Conservation (phyloP, 2,329 filamentous ascomycete species). For the Huntiella decipiens region DNA sequence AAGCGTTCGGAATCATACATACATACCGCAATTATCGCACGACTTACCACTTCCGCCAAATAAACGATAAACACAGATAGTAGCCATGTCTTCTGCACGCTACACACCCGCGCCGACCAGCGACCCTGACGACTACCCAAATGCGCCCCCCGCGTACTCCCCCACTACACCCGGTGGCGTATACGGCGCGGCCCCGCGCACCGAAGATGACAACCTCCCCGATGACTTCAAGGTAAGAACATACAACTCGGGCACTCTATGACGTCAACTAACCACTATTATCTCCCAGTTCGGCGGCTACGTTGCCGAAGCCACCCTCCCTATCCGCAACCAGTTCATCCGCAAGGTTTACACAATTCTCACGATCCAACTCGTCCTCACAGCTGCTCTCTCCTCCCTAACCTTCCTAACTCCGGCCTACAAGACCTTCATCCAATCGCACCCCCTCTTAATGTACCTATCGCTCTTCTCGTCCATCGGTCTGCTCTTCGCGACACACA, state of each 20-base stretch:
- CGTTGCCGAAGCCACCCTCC: conserved; percentile 81
- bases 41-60: too few relatives aligned
- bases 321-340: conserved; percentile 92
- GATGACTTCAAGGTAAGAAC: conserved; percentile 78
- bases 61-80: not conserved
- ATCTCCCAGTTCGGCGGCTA: conserved; percentile 60
- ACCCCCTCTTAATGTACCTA: conserved; percentile 42
- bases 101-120: conserved; percentile 70
- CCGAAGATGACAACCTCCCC: conserved; percentile 76
- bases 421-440: conserved; percentile 68
- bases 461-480: conserved; percentile 48
- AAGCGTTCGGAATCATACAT: too few relatives aligned
- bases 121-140: conserved; percentile 67
- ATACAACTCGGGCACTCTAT: not conserved
- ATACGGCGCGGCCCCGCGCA: conserved; percentile 44
- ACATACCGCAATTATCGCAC: too few relatives aligned
- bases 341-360: conserved; percentile 97
- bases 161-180: conserved; percentile 35
- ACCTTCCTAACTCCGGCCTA: conserved; percentile 72
- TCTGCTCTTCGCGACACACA: conserved; percentile 77
- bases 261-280: not conserved
- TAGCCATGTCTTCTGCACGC: conserved; percentile 54
- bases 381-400: conserved; percentile 58
- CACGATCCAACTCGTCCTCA: conserved; percentile 81
- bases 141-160: conserved; percentile 66